A percentile compares a stretch with the other conserved stretches of the same genome.
Conservation (phyloP, 2,329 filamentous ascomycete genomes). For the Fusarium subglutinans region DNA sequence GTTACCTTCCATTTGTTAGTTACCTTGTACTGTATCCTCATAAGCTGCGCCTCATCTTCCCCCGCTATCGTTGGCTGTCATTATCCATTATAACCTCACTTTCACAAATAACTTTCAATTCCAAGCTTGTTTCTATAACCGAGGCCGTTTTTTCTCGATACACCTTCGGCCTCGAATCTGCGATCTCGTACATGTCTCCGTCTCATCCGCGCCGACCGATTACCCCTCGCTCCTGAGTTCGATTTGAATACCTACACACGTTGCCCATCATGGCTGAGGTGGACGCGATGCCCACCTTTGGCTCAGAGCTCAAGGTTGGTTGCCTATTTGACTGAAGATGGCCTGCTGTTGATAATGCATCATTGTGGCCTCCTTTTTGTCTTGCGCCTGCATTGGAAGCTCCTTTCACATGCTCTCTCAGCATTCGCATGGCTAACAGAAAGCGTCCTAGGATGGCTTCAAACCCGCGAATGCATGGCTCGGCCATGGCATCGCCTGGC, state of each 20-base stretch:
- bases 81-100: slow-evolving; percentile 22
- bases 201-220: slow-evolving; percentile 27
- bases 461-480: slow-evolving; percentile 95
- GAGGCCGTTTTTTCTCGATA: not conserved
- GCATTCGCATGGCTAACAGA: slow-evolving; percentile 8
- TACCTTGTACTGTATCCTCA: slow-evolving; percentile 3
- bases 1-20: not conserved
- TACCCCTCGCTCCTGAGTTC: slow-evolving; percentile 31
- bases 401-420: slow-evolving; percentile 1
- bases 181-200: slow-evolving; percentile 34
- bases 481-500: slow-evolving; percentile 87
- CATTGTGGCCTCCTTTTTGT: not conserved
- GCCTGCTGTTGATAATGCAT: not conserved
- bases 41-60: slow-evolving; percentile 35
- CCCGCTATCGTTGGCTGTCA: slow-evolving; percentile 12
- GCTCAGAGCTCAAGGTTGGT: slow-evolving; percentile 89
- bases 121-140: not conserved
- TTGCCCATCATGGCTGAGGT: slow-evolving; percentile 76
- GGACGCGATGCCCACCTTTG: slow-evolving; percentile 86
- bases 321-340: not conserved
- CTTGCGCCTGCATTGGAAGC: slow-evolving; percentile 20
- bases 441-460: slow-evolving; percentile 84
- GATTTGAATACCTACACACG: slow-evolving; percentile 20
- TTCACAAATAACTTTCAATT: slow-evolving; percentile 15
- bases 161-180: not conserved